Percentiles rank a stretch among this genome's conserved stretches.
Evolutionary conservation across 139 green algal genomes (phyloP).

Genomic region (Pleodorina starrii): DNA sequence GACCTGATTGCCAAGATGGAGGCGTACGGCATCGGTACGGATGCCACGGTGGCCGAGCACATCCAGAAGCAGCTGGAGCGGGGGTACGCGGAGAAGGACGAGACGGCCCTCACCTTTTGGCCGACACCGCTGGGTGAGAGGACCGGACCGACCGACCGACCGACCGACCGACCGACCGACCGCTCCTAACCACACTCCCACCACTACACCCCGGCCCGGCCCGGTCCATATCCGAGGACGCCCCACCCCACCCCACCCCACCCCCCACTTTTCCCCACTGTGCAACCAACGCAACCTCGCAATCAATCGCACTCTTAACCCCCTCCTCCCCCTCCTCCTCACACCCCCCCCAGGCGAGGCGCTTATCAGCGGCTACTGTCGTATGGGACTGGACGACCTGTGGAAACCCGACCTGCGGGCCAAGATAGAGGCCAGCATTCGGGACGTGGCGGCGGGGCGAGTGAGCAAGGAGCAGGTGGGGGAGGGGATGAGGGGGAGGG

Average conservation of each 20-base stretch:
- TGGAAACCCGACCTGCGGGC: conserved; percentile 88
- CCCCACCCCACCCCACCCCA: too few species aligned
- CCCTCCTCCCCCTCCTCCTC: background rate
- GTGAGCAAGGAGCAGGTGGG: conserved; percentile 71
- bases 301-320: too few species aligned
- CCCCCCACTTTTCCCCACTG: too few species aligned
- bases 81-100: conserved; percentile 90
- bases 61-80: conserved; percentile 79
- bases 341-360: conserved; percentile 76
- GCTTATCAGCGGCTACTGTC: conserved; percentile 84
- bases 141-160: too few species aligned
- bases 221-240: too few species aligned
- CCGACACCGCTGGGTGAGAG: conserved; percentile 84
- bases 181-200: too few species aligned
- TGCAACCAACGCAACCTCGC: too few species aligned
- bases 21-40: conserved; percentile 95
- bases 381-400: conserved; percentile 88
- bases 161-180: too few species aligned
- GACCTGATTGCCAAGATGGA: conserved; percentile 97
- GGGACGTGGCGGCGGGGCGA: conserved; percentile 74
- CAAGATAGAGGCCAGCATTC: conserved; percentile 91
- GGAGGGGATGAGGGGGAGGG: too few species aligned
- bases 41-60: conserved; percentile 95
- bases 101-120: conserved; percentile 75
- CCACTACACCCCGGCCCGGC: too few species aligned